Conservation (phyloP, 805 yeast genomes). For the Scheffersomyces ergatensis region DNA sequence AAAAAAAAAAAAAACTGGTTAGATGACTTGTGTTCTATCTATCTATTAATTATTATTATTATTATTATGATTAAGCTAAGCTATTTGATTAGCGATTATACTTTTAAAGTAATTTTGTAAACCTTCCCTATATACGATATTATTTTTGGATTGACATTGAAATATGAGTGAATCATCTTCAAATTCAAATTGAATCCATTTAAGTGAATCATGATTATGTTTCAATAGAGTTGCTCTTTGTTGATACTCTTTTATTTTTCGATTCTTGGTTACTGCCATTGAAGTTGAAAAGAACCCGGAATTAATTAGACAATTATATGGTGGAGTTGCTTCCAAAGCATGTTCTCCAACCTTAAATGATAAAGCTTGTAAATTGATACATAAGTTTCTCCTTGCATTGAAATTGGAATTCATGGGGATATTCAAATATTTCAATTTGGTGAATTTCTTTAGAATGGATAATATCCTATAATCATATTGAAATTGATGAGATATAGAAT, state of each 20-base stretch:
- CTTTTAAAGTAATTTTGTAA: slow-evolving; percentile 5
- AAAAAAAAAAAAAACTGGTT: too few relatives aligned
- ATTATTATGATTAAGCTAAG: too few relatives aligned
- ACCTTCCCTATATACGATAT: slow-evolving; percentile 4
- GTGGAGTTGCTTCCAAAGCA: neutral
- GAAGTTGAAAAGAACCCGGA: neutral
- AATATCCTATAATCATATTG: slow-evolving; percentile 1
- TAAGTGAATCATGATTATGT: neutral
- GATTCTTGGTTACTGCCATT: neutral
- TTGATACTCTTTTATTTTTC: neutral
- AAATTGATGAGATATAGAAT: neutral
- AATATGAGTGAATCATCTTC: neutral
- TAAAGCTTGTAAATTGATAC: neutral
- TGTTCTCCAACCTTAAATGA: too few relatives aligned
- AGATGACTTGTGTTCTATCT: too few relatives aligned
- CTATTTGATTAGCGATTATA: slow-evolving; percentile 2
- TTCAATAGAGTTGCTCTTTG: neutral
- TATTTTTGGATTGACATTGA: neutral
- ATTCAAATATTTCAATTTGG: slow-evolving; percentile 4
- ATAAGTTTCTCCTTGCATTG: neutral
- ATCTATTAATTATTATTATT: too few relatives aligned
- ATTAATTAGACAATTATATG: neutral
- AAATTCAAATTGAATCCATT: neutral
- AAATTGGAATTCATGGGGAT: slow-evolving; percentile 3
- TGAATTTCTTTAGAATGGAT: slow-evolving; percentile 1